phyloP scores from a whole-genome alignment of 192 early-diverging fungal genomes.

The Umbelopsis sp. region DNA sequence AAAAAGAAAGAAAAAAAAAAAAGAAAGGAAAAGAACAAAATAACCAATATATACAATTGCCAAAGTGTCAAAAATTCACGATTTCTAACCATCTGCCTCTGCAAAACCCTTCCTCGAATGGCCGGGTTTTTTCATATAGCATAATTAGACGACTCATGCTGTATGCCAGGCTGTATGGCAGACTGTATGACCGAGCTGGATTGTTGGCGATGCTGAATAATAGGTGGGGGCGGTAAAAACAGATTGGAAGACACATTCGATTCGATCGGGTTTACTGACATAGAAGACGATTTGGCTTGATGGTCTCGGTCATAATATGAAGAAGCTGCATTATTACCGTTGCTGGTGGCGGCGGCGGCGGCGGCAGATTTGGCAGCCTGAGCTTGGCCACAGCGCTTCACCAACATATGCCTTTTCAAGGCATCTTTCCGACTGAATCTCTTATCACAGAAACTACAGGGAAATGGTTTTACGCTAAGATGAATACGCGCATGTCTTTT shows the following conservation, averaged over 20 bases:
- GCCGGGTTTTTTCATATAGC: not conserved
- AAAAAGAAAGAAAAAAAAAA: not conserved
- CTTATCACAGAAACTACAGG: conserved; percentile 72
- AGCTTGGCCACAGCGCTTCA: conserved; percentile 16
- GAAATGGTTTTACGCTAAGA: conserved; percentile 73
- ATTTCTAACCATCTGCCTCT: not conserved
- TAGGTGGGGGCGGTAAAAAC: conserved; percentile 1
- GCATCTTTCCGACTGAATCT: conserved; percentile 76
- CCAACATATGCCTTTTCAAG: conserved; percentile 57
- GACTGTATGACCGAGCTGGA: not conserved
- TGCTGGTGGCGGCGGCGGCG: too few relatives aligned
- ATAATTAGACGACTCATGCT: not conserved
- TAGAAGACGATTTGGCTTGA: not conserved
- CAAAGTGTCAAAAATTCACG: too few relatives aligned
- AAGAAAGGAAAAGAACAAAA: not conserved
- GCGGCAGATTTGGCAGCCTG: not conserved
- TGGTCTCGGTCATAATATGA: too few relatives aligned
- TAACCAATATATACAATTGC: too few relatives aligned
- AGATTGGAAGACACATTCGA: not conserved
- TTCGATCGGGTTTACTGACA: not conserved
- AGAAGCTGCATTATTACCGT: too few relatives aligned
- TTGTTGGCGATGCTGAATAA: not conserved
- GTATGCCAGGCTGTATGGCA: too few relatives aligned
- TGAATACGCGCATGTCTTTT: conserved; percentile 79
- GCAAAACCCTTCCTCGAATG: not conserved